Conservation (phyloP, 345 rosid genomes). For the Citrus reticulata region DNA sequence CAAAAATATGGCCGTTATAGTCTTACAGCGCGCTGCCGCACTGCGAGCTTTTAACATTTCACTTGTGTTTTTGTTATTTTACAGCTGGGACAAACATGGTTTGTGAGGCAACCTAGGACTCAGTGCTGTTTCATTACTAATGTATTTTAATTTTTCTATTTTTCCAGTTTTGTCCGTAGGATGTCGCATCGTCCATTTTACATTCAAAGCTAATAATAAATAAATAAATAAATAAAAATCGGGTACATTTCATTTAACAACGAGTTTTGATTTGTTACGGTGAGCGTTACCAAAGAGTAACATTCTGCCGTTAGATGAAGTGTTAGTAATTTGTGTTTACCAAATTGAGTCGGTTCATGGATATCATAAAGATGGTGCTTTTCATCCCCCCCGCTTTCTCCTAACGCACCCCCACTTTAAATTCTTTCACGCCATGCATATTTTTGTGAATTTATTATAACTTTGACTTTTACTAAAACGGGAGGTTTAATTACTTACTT, state of each 20-base stretch:
- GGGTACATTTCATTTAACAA: not conserved
- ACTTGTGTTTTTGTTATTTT: not conserved
- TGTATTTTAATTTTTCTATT: not conserved
- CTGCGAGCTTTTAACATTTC: constrained; percentile 10
- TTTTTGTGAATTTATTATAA: not conserved
- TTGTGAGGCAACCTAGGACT: constrained; percentile 29
- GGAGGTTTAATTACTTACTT: not conserved
- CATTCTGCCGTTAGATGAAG: not conserved
- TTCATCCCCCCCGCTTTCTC: not conserved
- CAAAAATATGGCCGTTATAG: constrained; percentile 15
- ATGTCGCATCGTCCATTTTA: not conserved
- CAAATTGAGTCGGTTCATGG: not conserved
- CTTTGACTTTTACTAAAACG: not conserved
- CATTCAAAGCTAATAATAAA: not conserved
- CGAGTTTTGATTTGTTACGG: not conserved
- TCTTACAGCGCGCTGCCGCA: not conserved
- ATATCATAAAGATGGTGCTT: not conserved
- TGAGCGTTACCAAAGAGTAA: not conserved
- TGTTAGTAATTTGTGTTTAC: too few species aligned
- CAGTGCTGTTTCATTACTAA: constrained; percentile 11
- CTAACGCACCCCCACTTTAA: not conserved
- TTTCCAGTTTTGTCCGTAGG: not conserved
- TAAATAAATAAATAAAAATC: too few species aligned
- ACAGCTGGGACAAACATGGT: constrained; percentile 35
- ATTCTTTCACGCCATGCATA: not conserved